phyloP scores from a whole-genome alignment of 176 grass and related monocot species.

The Oropetium thomaeum region DNA sequence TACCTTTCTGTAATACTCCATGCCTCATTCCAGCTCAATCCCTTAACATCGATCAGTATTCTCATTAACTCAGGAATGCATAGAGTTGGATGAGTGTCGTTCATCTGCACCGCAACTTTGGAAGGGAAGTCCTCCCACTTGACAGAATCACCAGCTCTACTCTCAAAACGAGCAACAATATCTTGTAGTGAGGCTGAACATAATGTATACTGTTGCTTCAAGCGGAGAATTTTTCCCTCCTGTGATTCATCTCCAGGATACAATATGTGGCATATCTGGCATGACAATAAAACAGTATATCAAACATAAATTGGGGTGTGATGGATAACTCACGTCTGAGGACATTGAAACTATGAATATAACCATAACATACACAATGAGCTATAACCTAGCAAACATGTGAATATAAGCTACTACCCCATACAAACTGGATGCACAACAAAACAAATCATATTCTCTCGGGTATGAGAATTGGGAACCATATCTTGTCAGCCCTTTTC shows the following conservation, averaged over 20 bases:
- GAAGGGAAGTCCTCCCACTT: slow-evolving; percentile 88
- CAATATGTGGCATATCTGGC: slow-evolving; percentile 86
- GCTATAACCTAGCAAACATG: neutral
- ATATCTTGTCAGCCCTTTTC: slow-evolving; percentile 2
- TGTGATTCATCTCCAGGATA: slow-evolving; percentile 92
- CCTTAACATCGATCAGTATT: slow-evolving; percentile 93
- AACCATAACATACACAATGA: neutral
- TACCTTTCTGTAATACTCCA: slow-evolving; percentile 98
- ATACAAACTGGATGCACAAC: neutral
- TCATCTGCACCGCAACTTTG: slow-evolving; percentile 99
- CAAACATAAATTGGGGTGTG: slow-evolving; percentile 12
- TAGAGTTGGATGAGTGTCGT: slow-evolving; percentile 96
- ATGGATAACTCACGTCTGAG: neutral
- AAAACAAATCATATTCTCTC: neutral
- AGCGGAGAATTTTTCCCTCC: slow-evolving; percentile 91
- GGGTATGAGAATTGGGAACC: neutral
- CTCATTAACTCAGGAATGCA: slow-evolving; percentile 99
- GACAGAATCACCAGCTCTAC: slow-evolving; percentile 67
- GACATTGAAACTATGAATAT: neutral
- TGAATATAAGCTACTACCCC: neutral
- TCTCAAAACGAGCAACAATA: slow-evolving; percentile 91
- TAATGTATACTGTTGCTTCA: slow-evolving; percentile 97
- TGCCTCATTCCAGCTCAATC: slow-evolving; percentile 73
- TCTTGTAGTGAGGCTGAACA: slow-evolving; percentile 98
- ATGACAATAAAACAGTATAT: slow-evolving; percentile 28